These are phyloP conservation scores for Bombardia bombarda DNA, from an alignment of 495 filamentous ascomycete genomes.

Conservation along the genomic window DNA sequence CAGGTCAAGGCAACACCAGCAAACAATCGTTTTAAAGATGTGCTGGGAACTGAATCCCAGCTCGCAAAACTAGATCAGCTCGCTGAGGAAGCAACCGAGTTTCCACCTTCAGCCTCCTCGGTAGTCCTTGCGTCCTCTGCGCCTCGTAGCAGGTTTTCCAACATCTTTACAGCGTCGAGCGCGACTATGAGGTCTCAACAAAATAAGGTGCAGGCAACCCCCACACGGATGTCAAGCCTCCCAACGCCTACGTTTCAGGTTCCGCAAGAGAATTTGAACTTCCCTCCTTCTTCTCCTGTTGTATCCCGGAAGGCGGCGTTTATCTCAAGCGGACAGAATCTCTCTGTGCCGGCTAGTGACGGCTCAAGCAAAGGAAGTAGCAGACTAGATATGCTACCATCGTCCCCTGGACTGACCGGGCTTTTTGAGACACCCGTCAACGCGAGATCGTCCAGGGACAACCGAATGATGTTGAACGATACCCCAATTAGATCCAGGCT, in stretches of 20 bases:
- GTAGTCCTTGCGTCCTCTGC: conserved; percentile 29
- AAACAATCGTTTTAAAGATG: conserved; percentile 43
- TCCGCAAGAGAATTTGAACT: conserved; percentile 7
- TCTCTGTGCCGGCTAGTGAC: conserved; percentile 5
- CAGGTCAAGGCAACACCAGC: conserved; percentile 76
- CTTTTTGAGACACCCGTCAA: conserved; percentile 34
- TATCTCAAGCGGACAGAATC: conserved; percentile 8
- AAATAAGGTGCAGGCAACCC: conserved; percentile 23
- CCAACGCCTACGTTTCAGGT: conserved; percentile 6
- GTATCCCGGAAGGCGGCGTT: conserved; percentile 45
- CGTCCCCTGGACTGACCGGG: conserved; percentile 26
- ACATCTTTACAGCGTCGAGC: conserved; percentile 8
- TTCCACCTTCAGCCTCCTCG: conserved; percentile 19
- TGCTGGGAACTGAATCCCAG: conserved; percentile 19
- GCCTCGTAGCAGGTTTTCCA: conserved; percentile 28
- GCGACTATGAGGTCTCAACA: background rate
- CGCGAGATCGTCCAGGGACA: conserved; percentile 10
- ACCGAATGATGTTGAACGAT: conserved; percentile 30
- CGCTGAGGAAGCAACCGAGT: conserved; percentile 10
- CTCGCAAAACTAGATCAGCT: background rate
- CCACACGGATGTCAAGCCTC: conserved; percentile 11
- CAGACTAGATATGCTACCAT: conserved; percentile 30
- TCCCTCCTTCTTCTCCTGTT: conserved; percentile 34
- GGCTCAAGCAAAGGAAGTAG: conserved; percentile 12
- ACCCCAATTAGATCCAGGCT: conserved; percentile 33